A percentile compares a stretch with the other conserved stretches of the same genome.
Conservation (phyloP, 2,329 filamentous ascomycete genomes). For the Diaporthe batatas region DNA sequence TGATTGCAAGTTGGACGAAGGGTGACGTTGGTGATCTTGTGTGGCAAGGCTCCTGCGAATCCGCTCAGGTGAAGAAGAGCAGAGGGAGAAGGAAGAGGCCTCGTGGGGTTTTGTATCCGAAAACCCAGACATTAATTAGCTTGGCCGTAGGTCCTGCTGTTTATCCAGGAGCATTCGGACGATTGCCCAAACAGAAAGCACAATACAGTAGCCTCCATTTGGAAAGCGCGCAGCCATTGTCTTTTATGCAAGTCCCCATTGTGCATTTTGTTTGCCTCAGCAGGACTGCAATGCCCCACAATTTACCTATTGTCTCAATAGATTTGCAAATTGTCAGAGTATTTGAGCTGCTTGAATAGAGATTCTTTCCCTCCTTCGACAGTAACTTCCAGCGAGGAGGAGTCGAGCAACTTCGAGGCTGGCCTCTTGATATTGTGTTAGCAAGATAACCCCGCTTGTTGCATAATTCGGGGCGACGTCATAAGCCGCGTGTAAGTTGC, state of each 20-base stretch:
- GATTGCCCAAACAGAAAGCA: not conserved
- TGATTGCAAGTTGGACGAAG: not conserved
- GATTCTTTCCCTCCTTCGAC: not conserved
- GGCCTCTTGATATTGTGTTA: conserved; percentile 23
- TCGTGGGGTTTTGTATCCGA: not conserved
- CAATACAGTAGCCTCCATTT: not conserved
- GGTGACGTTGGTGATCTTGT: not conserved
- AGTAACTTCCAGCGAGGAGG: not conserved
- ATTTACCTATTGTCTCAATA: not conserved
- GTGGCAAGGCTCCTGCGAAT: not conserved
- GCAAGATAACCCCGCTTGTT: conserved; percentile 32
- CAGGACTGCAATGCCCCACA: not conserved
- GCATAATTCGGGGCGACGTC: conserved; percentile 21
- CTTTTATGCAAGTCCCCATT: not conserved
- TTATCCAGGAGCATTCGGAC: not conserved
- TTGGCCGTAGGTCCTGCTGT: not conserved
- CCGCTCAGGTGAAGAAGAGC: not conserved
- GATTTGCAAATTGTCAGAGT: not conserved
- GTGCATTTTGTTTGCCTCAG: not conserved
- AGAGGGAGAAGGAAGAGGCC: not conserved
- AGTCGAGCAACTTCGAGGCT: not conserved
- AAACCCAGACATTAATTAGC: not conserved
- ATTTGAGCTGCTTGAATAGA: not conserved
- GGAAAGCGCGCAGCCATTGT: conserved; percentile 2
- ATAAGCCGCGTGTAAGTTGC: not conserved